Conservation (phyloP, 2,329 filamentous ascomycete genomes). For the Alternaria consortialis region DNA sequence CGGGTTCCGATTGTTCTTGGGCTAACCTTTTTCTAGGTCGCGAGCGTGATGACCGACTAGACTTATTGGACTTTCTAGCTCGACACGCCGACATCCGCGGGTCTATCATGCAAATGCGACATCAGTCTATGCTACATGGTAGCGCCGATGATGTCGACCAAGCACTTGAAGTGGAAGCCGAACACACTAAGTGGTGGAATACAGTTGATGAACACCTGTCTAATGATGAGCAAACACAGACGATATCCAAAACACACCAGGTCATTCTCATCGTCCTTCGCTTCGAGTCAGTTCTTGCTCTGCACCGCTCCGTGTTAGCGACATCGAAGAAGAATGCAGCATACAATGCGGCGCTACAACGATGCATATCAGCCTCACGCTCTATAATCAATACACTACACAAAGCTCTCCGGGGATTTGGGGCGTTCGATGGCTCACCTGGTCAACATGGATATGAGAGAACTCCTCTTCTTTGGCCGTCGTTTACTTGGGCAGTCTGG, state of each 20-base stretch:
- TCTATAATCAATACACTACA: no score
- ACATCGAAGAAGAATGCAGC: no score
- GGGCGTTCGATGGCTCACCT: no score
- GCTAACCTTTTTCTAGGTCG: constrained; percentile 3
- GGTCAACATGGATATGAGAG: no score
- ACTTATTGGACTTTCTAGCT: constrained; percentile 35
- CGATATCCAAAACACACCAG: constrained; percentile 32
- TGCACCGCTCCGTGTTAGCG: constrained; percentile 28
- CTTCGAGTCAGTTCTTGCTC: constrained; percentile 34
- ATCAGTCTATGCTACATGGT: constrained; percentile 17
- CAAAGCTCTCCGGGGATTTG: no score
- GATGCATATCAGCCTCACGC: no score
- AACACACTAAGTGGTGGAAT: constrained; percentile 41
- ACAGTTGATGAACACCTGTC: constrained; percentile 37
- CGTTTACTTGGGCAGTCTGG: no score
- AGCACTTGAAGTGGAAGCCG: constrained; percentile 30
- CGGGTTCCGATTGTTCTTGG: no score
- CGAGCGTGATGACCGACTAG: constrained; percentile 29
- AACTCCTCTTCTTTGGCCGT: no score
- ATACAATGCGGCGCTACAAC: no score
- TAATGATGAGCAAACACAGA: constrained; percentile 16
- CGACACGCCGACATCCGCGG: constrained; percentile 34
- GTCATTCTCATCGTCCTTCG: constrained; percentile 35
- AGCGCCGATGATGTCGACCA: constrained; percentile 18
- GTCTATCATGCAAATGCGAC: constrained; percentile 34